A percentile compares a stretch with the other conserved stretches of the same genome.
Evolutionary conservation across 148 eudicot genomes (phyloP).

Genomic region (Simmondsia chinensis): DNA sequence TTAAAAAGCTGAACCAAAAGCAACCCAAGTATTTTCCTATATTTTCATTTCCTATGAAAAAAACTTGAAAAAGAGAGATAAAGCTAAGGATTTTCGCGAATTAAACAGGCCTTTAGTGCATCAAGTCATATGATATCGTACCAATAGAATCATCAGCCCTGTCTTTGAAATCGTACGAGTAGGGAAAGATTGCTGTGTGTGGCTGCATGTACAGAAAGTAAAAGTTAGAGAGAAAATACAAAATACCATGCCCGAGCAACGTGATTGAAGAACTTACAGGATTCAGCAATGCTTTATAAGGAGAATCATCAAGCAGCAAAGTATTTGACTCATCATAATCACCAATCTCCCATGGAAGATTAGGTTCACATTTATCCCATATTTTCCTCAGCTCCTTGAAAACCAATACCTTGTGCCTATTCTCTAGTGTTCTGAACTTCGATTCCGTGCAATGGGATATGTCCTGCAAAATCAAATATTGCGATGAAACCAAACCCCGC

Average conservation of each 20-base stretch:
- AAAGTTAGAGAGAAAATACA: too few relatives aligned
- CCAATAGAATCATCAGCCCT: conserved; percentile 59
- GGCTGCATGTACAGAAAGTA: too few relatives aligned
- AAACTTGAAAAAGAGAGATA: too few relatives aligned
- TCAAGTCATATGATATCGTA: conserved; percentile 16
- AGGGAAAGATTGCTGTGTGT: conserved; percentile 75
- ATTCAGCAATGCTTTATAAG: conserved; percentile 90
- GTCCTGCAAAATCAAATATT: conserved; percentile 42
- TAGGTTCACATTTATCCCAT: conserved; percentile 46
- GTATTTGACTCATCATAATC: conserved; percentile 71
- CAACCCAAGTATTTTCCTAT: too few relatives aligned
- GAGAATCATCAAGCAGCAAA: conserved; percentile 85
- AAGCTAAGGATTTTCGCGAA: too few relatives aligned
- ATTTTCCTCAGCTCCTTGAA: conserved; percentile 71
- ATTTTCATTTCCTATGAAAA: too few relatives aligned
- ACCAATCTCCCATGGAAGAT: conserved; percentile 66
- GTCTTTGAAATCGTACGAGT: conserved; percentile 51
- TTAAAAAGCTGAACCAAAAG: too few relatives aligned
- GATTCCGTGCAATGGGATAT: conserved; percentile 65
- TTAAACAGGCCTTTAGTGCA: too few relatives aligned
- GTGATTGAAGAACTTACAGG: conserved; percentile 47
- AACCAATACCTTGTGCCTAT: conserved; percentile 70
- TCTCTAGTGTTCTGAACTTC: conserved; percentile 66
- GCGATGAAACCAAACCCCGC: too few relatives aligned
- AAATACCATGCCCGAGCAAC: too few relatives aligned